Conservation (phyloP, 2,329 filamentous ascomycete species). For the Penicillium italicum region DNA sequence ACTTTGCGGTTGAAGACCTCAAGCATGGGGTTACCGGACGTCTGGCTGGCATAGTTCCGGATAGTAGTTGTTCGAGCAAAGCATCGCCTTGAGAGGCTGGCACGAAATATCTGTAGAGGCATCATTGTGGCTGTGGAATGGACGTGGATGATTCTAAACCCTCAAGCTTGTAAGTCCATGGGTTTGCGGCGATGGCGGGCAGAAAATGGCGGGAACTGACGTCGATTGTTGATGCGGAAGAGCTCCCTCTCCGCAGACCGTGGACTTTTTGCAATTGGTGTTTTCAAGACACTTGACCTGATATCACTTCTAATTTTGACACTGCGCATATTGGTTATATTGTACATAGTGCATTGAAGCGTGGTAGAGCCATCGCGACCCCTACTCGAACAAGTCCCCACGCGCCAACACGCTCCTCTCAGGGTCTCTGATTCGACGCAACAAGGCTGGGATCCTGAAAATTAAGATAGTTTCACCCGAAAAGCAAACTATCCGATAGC, state of each 20-base stretch:
- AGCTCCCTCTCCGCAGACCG: conserved; percentile 19
- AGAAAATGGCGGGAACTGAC: conserved; percentile 21
- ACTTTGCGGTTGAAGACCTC: conserved; percentile 86
- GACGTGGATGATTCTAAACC: conserved; percentile 3
- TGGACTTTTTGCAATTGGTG: conserved; percentile 2
- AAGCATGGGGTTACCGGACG: conserved; percentile 70
- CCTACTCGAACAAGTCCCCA: neutral
- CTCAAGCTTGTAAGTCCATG: conserved; percentile 2
- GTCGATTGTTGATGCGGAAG: conserved; percentile 27
- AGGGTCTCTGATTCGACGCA: neutral
- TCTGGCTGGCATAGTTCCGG: conserved; percentile 70
- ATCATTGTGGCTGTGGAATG: conserved; percentile 15
- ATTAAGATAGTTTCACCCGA: neutral
- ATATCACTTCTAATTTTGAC: neutral
- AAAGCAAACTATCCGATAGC: neutral
- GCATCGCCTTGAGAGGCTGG: conserved; percentile 15
- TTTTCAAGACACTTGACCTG: neutral
- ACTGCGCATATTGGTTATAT: neutral
- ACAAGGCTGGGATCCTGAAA: neutral
- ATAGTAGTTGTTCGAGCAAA: conserved; percentile 10
- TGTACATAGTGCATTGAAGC: neutral
- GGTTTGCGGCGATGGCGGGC: conserved; percentile 4
- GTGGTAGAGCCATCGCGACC: neutral
- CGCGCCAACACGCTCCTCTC: conserved; percentile 1
- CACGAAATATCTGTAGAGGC: conserved; percentile 17